Base-by-base conservation (phyloP, 805 yeast genomes). In the Metschnikowia proteae region DNA sequence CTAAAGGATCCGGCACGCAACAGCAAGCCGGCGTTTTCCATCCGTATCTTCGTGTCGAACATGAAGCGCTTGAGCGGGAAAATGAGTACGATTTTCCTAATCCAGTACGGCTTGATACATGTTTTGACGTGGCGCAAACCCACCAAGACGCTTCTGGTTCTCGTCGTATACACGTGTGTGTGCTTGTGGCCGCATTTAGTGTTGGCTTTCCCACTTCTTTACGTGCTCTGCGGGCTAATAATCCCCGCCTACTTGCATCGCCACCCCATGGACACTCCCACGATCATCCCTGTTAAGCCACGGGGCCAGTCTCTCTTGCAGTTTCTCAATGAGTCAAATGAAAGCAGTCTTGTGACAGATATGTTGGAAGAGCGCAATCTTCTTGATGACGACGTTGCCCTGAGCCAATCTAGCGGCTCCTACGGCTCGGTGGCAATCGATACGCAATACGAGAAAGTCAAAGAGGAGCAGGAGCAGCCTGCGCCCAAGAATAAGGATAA, bases 51-150 rank as follows among this genome's bases (percentile, higher is more conserved):
- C 43, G 73, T 80, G 1, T 68, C 75, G 13, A 87, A 86, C 63
- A 70, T 87, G 60, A 76, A 80, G 52, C 71, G 73, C 34, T 63
- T 86, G 55, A 81, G 84, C 45, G 58, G 74, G 8, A 76, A 80
- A 47, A 72, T 83, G 73, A 80, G 83, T 28, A 67, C 71, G 0
- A 58, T 86, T 7, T 84, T 86, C 56, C 75, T 70, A 37, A 48
- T 82, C 1, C 92, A 86, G 57, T 84, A 83, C 55, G 80, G 82
- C 2, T 37, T 84, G 1, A 71, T 83, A 5, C 78, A 81, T 43
- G 60, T 86, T 0, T 50, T 88, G 25, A 78, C 87, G 4, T 91
- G 97, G 97, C 79, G 82, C 50, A 72, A 75, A 27, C 91, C 95
- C 0, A 72, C 86, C 0, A 76, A 81, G 52, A 90, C 97, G 0